phyloP scores from a whole-genome alignment of 208 protist species.

The Trypanosomatidae sp. region DNA sequence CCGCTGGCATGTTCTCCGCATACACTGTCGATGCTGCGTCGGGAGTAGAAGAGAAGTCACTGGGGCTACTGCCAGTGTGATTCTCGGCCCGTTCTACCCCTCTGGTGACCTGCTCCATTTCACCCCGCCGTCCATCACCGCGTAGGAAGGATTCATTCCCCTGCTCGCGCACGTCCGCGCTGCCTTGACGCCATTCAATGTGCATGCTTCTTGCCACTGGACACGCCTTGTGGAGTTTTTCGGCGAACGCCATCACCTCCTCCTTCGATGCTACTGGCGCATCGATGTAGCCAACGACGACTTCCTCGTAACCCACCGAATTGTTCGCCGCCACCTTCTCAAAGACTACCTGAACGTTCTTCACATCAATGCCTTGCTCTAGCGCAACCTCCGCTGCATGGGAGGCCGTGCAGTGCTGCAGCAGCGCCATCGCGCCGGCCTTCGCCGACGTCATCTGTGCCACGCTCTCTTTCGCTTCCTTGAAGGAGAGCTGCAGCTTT shows the following conservation, averaged over 20 bases:
- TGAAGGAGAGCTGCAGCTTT: slow-evolving; percentile 25
- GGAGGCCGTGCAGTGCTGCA: slow-evolving; percentile 85
- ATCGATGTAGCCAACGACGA: slow-evolving; percentile 88
- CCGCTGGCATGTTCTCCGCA: slow-evolving; percentile 1
- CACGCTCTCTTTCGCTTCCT: slow-evolving; percentile 30
- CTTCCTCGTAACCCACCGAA: slow-evolving; percentile 43
- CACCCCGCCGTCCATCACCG: slow-evolving; percentile 2
- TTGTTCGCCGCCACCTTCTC: slow-evolving; percentile 42
- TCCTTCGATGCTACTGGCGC: slow-evolving; percentile 61
- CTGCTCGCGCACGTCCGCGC: neutral
- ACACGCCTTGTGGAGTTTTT: slow-evolving; percentile 72
- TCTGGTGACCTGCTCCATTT: slow-evolving; percentile 9
- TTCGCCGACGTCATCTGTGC: slow-evolving; percentile 54
- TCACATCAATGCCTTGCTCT: slow-evolving; percentile 81
- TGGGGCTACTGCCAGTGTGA: neutral
- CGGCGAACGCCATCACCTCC: slow-evolving; percentile 78
- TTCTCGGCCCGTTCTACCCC: slow-evolving; percentile 2
- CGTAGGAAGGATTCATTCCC: neutral
- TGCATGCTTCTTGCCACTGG: slow-evolving; percentile 67
- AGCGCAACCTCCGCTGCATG: slow-evolving; percentile 85
- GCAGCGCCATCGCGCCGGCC: slow-evolving; percentile 69
- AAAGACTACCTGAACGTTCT: slow-evolving; percentile 71
- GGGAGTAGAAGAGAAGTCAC: neutral
- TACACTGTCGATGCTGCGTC: neutral
- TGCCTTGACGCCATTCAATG: slow-evolving; percentile 52